phyloP scores from a whole-genome alignment of 768 basidiomycete genomes.

The Termitomyces sp. region DNA sequence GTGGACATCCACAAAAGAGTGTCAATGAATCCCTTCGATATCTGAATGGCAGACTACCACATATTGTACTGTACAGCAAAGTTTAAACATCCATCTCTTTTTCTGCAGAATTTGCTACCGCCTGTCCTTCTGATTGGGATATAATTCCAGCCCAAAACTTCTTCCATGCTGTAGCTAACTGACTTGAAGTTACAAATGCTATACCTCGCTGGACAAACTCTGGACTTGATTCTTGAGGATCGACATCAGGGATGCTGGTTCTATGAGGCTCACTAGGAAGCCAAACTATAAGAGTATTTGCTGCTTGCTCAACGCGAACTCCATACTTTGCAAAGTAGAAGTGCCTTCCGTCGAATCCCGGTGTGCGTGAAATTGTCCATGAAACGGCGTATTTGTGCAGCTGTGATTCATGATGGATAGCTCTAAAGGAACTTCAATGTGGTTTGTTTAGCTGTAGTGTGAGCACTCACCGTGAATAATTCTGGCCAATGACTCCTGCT shows the following conservation, averaged over 20 bases:
- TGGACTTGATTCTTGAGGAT: background rate
- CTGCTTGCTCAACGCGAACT: slow-evolving; percentile 1
- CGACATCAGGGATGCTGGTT: background rate
- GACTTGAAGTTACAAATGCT: slow-evolving; percentile 10
- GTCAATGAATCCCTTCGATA: no score
- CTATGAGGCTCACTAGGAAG: background rate
- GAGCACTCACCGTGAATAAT: slow-evolving; percentile 21
- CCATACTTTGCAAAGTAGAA: slow-evolving; percentile 18
- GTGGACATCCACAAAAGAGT: background rate
- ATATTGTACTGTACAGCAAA: background rate
- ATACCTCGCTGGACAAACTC: background rate
- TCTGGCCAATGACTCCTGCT: background rate
- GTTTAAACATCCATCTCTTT: background rate
- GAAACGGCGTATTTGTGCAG: slow-evolving; percentile 17
- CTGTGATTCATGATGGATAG: slow-evolving; percentile 17
- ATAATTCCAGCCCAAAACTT: slow-evolving; percentile 1
- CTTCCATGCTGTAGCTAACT: slow-evolving; percentile 10
- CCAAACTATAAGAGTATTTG: background rate
- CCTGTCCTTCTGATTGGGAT: background rate
- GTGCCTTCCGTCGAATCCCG: background rate
- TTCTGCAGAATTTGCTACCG: no score
- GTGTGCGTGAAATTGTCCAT: slow-evolving; percentile 9
- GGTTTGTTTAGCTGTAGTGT: no score
- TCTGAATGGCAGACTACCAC: no score
- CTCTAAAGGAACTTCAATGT: slow-evolving; percentile 1